phyloP scores from a whole-genome alignment of 305 asterid species.

The Fraxinus greggii region DNA sequence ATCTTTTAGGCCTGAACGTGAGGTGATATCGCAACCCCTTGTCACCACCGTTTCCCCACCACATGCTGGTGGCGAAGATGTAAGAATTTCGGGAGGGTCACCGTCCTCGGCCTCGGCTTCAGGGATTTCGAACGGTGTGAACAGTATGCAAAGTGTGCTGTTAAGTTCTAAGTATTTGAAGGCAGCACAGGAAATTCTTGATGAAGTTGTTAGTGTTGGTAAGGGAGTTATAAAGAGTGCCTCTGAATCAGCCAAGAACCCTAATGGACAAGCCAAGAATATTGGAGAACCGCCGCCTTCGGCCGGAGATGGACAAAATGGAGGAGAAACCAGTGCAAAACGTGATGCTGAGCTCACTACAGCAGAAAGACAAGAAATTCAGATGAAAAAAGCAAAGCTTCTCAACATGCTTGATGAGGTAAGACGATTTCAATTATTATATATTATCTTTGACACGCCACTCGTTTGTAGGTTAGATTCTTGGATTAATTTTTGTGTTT shows the following conservation, averaged over 20 bases:
- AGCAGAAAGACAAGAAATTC: conserved; percentile 84
- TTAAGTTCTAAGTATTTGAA: conserved; percentile 68
- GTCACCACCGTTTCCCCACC: conserved; percentile 38
- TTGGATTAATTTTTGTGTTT: neutral
- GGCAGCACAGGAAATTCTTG: conserved; percentile 86
- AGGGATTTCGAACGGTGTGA: conserved; percentile 56
- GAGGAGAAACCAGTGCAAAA: conserved; percentile 38
- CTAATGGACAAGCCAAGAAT: conserved; percentile 32
- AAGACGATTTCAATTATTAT: neutral
- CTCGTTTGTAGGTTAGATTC: neutral
- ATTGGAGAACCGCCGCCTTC: conserved; percentile 36
- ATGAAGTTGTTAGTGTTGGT: conserved; percentile 84
- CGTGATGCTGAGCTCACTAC: conserved; percentile 62
- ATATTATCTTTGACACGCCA: neutral
- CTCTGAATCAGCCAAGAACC: conserved; percentile 32
- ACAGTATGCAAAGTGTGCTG: conserved; percentile 58
- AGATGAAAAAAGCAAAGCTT: conserved; percentile 88
- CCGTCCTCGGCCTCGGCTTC: conserved; percentile 68
- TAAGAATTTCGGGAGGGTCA: conserved; percentile 51
- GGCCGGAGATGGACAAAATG: conserved; percentile 30
- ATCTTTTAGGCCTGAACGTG: conserved; percentile 48
- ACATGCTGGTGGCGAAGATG: conserved; percentile 33
- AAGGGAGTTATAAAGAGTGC: conserved; percentile 43
- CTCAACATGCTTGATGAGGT: conserved; percentile 98
- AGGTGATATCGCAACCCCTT: conserved; percentile 37